Percentiles rank a stretch among this genome's conserved stretches.
phyloP scores from a whole-genome alignment of 163 green algal genomes.

The Chlorella variabilis region DNA sequence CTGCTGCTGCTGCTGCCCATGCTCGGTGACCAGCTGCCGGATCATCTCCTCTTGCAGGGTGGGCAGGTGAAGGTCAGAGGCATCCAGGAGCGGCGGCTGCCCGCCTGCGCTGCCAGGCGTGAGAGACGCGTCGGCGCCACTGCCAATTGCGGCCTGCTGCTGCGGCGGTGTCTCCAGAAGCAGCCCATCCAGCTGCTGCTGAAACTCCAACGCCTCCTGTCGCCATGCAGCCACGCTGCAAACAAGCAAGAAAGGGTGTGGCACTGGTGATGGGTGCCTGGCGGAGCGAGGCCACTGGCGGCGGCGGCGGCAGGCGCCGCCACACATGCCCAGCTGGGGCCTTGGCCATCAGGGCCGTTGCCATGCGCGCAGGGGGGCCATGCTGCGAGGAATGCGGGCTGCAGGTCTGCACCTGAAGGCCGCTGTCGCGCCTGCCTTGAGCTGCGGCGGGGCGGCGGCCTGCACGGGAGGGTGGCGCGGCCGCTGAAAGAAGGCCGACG shows the following conservation, averaged over 20 bases:
- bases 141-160: background rate
- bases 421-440: background rate
- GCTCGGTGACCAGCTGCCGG: constrained; percentile 4
- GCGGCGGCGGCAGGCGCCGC: background rate
- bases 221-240: constrained; percentile 16
- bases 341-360: background rate
- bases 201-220: background rate
- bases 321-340: background rate
- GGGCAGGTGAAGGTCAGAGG: constrained; percentile 14
- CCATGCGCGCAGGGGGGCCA: background rate
- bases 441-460: background rate
- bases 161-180: background rate
- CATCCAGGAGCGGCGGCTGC: constrained; percentile 5
- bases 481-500: background rate
- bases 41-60: constrained; percentile 19
- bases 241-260: background rate
- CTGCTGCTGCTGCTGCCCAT: background rate
- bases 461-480: background rate
- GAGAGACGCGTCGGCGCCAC: background rate
- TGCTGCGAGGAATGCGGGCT: too few species aligned
- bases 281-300: background rate
- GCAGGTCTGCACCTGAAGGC: constrained; percentile 3
- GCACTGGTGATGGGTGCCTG: background rate
- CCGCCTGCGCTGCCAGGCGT: too few species aligned
- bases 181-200: background rate